Conservation (phyloP, 495 filamentous ascomycete genomes). For the Penicillium robsamsonii region DNA sequence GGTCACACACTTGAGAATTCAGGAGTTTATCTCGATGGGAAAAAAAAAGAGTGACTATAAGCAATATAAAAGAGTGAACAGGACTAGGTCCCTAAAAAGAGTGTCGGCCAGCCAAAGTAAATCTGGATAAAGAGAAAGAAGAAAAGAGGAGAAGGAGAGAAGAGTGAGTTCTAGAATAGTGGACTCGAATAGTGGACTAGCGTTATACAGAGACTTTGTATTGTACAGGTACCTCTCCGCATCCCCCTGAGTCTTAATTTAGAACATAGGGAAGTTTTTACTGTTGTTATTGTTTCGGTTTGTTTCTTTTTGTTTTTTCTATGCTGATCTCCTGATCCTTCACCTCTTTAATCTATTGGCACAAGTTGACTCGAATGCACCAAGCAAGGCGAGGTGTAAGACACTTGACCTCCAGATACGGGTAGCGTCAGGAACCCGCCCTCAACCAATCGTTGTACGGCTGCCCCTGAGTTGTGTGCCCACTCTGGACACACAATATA, state of each 20-base stretch:
- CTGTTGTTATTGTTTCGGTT: background rate
- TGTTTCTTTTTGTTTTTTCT: background rate
- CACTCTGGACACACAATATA: background rate
- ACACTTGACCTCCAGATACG: background rate
- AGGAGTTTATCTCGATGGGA: background rate
- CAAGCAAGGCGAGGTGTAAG: constrained; percentile 18
- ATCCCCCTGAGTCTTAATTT: constrained; percentile 15
- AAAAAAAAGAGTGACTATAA: background rate
- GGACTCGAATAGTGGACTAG: background rate
- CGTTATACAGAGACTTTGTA: background rate
- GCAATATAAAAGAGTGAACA: constrained; percentile 35
- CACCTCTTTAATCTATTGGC: background rate
- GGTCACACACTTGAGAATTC: background rate
- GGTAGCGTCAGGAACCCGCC: constrained; percentile 36
- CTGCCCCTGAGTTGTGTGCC: constrained; percentile 27
- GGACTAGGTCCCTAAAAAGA: constrained; percentile 30
- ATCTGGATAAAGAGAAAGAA: constrained; percentile 20
- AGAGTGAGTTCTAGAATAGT: constrained; percentile 17
- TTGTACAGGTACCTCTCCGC: constrained; percentile 11
- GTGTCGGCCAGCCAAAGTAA: constrained; percentile 33
- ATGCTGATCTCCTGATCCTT: background rate
- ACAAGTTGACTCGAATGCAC: constrained; percentile 1
- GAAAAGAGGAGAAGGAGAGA: constrained; percentile 27
- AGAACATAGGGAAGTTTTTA: background rate
- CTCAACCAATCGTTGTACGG: constrained; percentile 21